These are phyloP conservation scores for Rhizoclosmatium sp. DNA, from an alignment of 192 early-diverging fungal species.

Conservation along the genomic window DNA sequence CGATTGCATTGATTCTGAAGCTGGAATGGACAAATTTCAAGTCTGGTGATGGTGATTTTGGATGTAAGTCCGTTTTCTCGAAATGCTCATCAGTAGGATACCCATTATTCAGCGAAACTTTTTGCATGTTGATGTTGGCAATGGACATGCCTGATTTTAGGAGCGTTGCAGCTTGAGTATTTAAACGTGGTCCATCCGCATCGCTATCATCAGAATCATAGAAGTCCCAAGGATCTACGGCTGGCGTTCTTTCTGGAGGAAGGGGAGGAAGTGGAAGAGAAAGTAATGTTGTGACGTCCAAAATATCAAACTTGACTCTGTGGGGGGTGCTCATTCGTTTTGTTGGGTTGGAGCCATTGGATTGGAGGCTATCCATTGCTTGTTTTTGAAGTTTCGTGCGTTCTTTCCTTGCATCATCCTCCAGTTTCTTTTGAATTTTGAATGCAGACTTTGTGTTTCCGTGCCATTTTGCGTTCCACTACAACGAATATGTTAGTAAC, in stretches of 20 bases:
- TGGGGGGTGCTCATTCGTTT: neutral
- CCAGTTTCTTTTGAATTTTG: conserved; percentile 19
- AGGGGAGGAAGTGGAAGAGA: conserved; percentile 25
- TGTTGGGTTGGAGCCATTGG: neutral
- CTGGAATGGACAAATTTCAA: conserved; percentile 4
- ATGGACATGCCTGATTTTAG: conserved; percentile 6
- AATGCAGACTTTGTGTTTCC: conserved; percentile 23
- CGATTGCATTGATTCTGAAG: conserved; percentile 3
- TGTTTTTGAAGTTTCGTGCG: neutral
- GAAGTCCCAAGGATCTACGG: conserved; percentile 23
- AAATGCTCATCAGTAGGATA: conserved; percentile 11
- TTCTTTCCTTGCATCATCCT: neutral
- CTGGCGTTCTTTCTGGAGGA: conserved; percentile 8
- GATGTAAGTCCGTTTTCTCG: conserved; percentile 14
- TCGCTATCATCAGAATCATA: conserved; percentile 7
- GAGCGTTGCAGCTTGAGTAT: conserved; percentile 10
- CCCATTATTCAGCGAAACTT: neutral
- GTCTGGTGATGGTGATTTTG: neutral
- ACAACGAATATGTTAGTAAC: too few species aligned
- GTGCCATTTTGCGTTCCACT: conserved; percentile 30
- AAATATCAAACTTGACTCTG: conserved; percentile 29
- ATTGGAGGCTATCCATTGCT: neutral
- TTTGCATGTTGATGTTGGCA: conserved; percentile 3
- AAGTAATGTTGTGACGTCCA: conserved; percentile 29
- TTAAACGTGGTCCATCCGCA: neutral